Conservation (phyloP, 2,329 filamentous ascomycete genomes). For the Fusarium coicis region DNA sequence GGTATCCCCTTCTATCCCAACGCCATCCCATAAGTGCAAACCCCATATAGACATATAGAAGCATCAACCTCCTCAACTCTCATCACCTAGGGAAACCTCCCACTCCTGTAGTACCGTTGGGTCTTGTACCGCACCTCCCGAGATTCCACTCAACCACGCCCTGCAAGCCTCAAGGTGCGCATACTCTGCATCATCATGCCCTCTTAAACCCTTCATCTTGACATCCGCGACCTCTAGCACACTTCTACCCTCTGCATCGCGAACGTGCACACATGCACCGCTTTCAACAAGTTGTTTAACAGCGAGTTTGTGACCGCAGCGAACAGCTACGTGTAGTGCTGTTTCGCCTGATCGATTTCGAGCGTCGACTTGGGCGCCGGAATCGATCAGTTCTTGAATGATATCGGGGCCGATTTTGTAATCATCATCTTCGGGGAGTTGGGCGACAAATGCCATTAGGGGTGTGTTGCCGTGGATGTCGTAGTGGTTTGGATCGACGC, state of each 20-base stretch:
- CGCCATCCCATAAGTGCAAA: constrained; percentile 1
- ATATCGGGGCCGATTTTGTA: constrained; percentile 59
- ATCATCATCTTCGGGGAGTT: constrained; percentile 62
- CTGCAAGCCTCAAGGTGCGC: constrained; percentile 59
- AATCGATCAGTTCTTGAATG: constrained; percentile 55
- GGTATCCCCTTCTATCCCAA: constrained; percentile 23
- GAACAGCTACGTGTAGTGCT: constrained; percentile 64
- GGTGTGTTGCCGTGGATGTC: constrained; percentile 63
- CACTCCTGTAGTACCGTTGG: constrained; percentile 57
- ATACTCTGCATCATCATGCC: constrained; percentile 49
- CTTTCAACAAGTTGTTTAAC: constrained; percentile 57
- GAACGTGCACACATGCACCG: constrained; percentile 60
- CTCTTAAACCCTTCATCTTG: constrained; percentile 49
- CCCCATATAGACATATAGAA: background rate
- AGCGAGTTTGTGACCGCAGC: constrained; percentile 64
- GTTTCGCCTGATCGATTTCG: constrained; percentile 67
- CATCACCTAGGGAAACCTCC: constrained; percentile 26
- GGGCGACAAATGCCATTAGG: constrained; percentile 64
- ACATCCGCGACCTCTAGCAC: constrained; percentile 59
- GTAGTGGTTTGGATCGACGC: constrained; percentile 64
- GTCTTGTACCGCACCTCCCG: constrained; percentile 50
- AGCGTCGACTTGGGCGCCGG: constrained; percentile 59
- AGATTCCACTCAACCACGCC: constrained; percentile 55
- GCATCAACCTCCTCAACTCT: background rate
- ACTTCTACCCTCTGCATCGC: constrained; percentile 57